Percentiles rank a stretch among this genome's conserved stretches.
Conservation (phyloP, 139 green algal genomes). For the Micromonas pusilla region DNA sequence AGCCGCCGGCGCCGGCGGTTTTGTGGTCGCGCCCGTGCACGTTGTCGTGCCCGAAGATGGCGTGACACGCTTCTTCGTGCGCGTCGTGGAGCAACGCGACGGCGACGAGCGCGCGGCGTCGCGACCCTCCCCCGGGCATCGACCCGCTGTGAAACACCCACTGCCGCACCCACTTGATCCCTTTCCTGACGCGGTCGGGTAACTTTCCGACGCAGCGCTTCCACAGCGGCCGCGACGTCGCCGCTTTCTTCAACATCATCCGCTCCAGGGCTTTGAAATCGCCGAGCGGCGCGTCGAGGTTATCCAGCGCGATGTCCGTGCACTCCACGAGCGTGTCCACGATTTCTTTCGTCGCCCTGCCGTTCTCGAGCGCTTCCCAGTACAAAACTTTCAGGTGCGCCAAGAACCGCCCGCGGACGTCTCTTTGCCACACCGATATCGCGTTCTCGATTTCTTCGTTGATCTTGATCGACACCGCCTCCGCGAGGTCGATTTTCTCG, state of each 20-base stretch:
- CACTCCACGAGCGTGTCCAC: neutral
- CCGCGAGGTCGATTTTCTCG: neutral
- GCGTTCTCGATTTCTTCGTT: neutral
- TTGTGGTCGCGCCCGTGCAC: too few relatives aligned
- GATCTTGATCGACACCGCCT: neutral
- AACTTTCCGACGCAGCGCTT: neutral
- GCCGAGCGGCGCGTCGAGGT: neutral
- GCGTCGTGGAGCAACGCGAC: neutral
- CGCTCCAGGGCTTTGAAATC: neutral
- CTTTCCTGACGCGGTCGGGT: neutral
- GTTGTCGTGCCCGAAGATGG: slow-evolving; percentile 1
- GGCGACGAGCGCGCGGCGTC: neutral
- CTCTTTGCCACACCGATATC: neutral
- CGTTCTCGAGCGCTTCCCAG: neutral
- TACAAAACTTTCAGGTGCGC: neutral
- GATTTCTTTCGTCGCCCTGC: neutral
- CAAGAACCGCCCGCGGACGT: neutral
- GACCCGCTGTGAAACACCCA: neutral
- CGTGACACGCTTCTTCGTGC: neutral
- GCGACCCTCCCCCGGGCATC: neutral
- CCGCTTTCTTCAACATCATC: slow-evolving; percentile 7
- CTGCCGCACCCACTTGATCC: neutral
- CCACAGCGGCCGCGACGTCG: neutral
- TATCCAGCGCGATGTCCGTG: neutral
- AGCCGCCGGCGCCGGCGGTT: too few relatives aligned